Base-by-base conservation (phyloP, 306 rosid species). In the Crotalaria pallida region DNA sequence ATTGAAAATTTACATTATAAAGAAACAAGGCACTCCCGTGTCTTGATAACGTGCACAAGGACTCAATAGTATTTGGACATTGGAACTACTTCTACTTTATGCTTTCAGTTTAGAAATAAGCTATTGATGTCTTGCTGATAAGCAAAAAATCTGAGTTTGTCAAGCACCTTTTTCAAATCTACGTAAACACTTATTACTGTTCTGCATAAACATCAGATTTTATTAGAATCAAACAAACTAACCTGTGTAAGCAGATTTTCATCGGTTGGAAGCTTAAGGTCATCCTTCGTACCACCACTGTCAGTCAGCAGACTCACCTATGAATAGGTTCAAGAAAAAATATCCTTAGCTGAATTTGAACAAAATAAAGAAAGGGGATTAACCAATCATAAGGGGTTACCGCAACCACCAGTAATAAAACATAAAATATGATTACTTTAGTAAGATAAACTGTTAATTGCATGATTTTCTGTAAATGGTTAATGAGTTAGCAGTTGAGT, bases 221-320 rank as follows among this genome's bases (percentile, higher is more conserved):
- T 64, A 21, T 15, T 33, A 10, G 13, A 50, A 8, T 15, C 23
- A 40, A 33, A 40, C 33, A 41, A 43, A 33, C 85, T 53, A 41
- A 93, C 97, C 96, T 93, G 98, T 31, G 84, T 0, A 56, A 87
- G 94, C 88, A 93, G 86, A 88, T 0, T 68, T 0, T 93, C 98
- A 90, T 93, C 97, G 80, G 92, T 79, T 73, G 98, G 98, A 79
- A 93, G 98, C 80, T 77, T 88, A 51, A 93, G 96, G 81, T 90
- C 98, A 87, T 93, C 97, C 86, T 93, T 93, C 18, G 98, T 93
- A 65, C 70, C 84, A 16, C 98, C 98, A 78, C 40, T 81, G n/a
- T 93, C 98, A 45, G 97, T 93, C 83, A 93, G 87, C 80, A 93
- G 84, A 79, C 98, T 93, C 88, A 93, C 93, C 98, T 93, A 80